A percentile compares a stretch with the other conserved stretches of the same genome.
Conservation (phyloP, 352 stramenopile genomes). For the Phytophthora hybrid region DNA sequence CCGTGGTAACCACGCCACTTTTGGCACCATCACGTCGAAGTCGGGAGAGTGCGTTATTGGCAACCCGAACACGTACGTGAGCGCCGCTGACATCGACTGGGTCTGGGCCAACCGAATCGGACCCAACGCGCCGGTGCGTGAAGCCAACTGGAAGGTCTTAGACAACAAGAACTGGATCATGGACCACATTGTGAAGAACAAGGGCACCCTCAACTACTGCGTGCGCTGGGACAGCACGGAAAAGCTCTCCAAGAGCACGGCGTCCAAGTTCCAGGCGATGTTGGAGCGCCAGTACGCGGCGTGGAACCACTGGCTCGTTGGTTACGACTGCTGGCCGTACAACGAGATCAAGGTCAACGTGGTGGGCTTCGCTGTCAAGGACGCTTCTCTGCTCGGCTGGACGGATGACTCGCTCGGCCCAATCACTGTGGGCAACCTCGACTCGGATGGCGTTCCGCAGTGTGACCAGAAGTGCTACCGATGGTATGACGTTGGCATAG, state of each 20-base stretch:
- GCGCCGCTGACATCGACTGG: constrained; percentile 14
- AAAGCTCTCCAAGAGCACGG: constrained; percentile 34
- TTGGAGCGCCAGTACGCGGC: constrained; percentile 37
- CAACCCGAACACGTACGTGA: constrained; percentile 30
- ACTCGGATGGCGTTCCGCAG: constrained; percentile 31
- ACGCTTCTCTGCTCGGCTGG: constrained; percentile 8
- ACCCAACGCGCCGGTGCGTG: neutral
- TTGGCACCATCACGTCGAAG: constrained; percentile 24
- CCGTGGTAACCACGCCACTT: constrained; percentile 23
- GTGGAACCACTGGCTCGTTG: constrained; percentile 48
- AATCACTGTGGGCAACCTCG: constrained; percentile 36
- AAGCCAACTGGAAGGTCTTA: constrained; percentile 21
- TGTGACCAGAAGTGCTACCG: constrained; percentile 43
- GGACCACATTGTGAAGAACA: constrained; percentile 43
- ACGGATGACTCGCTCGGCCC: constrained; percentile 15
- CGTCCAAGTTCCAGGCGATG: constrained; percentile 45
- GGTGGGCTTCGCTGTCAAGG: constrained; percentile 15
- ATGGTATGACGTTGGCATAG: constrained; percentile 27
- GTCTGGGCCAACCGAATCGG: constrained; percentile 29
- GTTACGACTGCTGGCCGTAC: constrained; percentile 20
- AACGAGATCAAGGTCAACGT: constrained; percentile 22
- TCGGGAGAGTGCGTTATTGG: constrained; percentile 24
- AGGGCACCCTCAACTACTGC: constrained; percentile 50
- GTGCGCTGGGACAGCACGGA: constrained; percentile 45
- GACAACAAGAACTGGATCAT: constrained; percentile 40